Evolutionary conservation across 345 rosid genomes (phyloP), one percentile per base, ranked within the genome.

Genomic region (Trapa bicornis): DNA sequence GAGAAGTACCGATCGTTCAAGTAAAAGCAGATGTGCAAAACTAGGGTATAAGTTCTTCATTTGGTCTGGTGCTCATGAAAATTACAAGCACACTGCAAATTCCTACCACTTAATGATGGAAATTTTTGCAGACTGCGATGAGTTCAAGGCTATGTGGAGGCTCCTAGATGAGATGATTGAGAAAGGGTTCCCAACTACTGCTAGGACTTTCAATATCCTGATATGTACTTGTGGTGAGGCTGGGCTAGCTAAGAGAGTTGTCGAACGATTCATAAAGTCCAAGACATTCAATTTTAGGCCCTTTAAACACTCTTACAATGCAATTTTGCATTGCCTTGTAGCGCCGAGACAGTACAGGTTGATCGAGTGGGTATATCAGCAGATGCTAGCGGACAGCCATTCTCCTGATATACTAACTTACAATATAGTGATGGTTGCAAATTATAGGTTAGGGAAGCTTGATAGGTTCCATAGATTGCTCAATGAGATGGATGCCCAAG

Each of bases 111-210:
- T 81, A 80, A 83, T 90, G 72, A 84, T 93, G 96, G 84, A 88
- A 77, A 84, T 88, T 71, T 82, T 85, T 74, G 86, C 96, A 2
- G 85, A 85, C 32, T 85, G 94, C 65, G 90, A 83, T 17, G 96
- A 88, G 81, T 87, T 74, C 68, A 86, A 79, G 89, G 90, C 97
- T 65, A 93, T 93, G 92, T 86, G 97, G 96, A 85, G 92, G 73
- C 75, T 90, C 58, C 85, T 82, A 3, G 96, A 90, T 76, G 97
- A 90, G 79, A 93, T 90, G 98, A 78, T 79, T 39, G 80, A 85
- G 71, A 87, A 85, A 9, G 88, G 97, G 2, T 78, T 79, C 60
- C 88, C 86, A 38, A 78, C 84, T 14, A 88, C 98, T 6, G 96
- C 97, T 4, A 80, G 85, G 71, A 93, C 92, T 13, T 88, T 93